A percentile compares a stretch with the other conserved stretches of the same genome.
Evolutionary conservation across 305 asterid genomes (phyloP).

Genomic region (Fraxinus angustifolia): DNA sequence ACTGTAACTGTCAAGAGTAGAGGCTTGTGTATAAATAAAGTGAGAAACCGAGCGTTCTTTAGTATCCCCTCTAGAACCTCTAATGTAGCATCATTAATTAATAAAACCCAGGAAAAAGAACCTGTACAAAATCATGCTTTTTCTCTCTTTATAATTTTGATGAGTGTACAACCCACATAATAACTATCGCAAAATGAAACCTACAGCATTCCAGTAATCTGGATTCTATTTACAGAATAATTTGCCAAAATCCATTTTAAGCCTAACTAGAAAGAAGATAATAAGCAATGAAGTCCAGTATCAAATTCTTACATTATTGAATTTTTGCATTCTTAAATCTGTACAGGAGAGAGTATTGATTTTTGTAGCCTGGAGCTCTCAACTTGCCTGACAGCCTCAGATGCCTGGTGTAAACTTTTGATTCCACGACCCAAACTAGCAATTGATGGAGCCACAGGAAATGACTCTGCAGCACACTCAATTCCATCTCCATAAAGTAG

Average conservation of each 20-base stretch:
- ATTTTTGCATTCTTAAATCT: constrained; percentile 52
- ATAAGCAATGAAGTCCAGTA: not conserved
- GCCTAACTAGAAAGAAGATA: not conserved
- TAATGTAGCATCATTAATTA: not conserved
- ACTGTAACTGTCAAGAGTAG: not conserved
- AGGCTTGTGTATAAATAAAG: not conserved
- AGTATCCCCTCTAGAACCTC: not conserved
- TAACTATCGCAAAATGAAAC: not conserved
- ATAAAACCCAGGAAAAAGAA: not conserved
- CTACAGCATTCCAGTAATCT: not conserved
- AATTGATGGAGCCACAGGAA: constrained; percentile 78
- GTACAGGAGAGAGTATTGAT: constrained; percentile 49
- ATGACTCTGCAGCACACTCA: constrained; percentile 84
- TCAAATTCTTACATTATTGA: constrained; percentile 19
- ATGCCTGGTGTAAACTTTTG: constrained; percentile 60
- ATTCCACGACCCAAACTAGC: constrained; percentile 94
- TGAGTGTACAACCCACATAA: not conserved
- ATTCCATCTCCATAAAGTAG: constrained; percentile 79
- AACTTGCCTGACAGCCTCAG: constrained; percentile 46
- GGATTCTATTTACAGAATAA: not conserved
- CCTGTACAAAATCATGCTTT: not conserved
- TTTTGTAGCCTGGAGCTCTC: constrained; percentile 67
- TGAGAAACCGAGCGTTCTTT: not conserved
- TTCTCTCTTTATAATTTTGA: not conserved
- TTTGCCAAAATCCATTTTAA: not conserved